These are phyloP conservation scores for Fusarium verrucosum DNA, from an alignment of 2,329 filamentous ascomycete genomes.

Conservation along the genomic window DNA sequence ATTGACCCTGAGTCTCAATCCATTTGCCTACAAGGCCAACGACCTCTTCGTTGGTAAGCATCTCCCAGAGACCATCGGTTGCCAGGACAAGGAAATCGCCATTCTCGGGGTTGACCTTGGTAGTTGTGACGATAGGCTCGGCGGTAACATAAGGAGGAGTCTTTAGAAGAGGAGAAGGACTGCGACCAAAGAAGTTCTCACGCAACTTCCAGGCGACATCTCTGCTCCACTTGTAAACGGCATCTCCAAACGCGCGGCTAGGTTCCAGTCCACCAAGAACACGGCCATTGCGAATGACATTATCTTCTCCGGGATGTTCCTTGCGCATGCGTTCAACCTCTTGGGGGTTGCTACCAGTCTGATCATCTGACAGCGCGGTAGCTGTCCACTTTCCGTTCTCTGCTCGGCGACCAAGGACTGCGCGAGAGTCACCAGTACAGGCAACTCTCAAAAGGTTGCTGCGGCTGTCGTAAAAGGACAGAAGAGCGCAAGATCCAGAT, in stretches of 20 bases:
- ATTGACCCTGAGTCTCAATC: slow-evolving; percentile 79
- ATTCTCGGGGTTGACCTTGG: slow-evolving; percentile 85
- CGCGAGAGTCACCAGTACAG: slow-evolving; percentile 95
- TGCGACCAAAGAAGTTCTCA: slow-evolving; percentile 86
- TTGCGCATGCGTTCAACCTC: slow-evolving; percentile 84
- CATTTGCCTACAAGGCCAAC: slow-evolving; percentile 96
- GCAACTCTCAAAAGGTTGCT: slow-evolving; percentile 91
- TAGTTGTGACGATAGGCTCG: slow-evolving; percentile 93
- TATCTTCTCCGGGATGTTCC: slow-evolving; percentile 87
- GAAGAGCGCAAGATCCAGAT: slow-evolving; percentile 94
- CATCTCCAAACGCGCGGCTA: slow-evolving; percentile 93
- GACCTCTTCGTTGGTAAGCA: slow-evolving; percentile 98
- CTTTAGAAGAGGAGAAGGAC: slow-evolving; percentile 78
- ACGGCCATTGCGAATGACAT: slow-evolving; percentile 88
- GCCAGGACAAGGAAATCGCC: slow-evolving; percentile 97
- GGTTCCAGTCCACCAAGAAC: slow-evolving; percentile 93
- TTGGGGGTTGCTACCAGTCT: slow-evolving; percentile 88
- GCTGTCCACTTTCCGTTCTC: slow-evolving; percentile 90
- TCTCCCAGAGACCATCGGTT: slow-evolving; percentile 97
- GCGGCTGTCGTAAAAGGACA: slow-evolving; percentile 94
- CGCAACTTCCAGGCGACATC: slow-evolving; percentile 87
- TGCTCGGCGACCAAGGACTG: slow-evolving; percentile 84
- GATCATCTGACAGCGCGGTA: slow-evolving; percentile 87
- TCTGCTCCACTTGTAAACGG: slow-evolving; percentile 93
- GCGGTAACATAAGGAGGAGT: slow-evolving; percentile 98